Base-by-base conservation (phyloP, 305 asterid genomes). In the Salvia sclarea region DNA sequence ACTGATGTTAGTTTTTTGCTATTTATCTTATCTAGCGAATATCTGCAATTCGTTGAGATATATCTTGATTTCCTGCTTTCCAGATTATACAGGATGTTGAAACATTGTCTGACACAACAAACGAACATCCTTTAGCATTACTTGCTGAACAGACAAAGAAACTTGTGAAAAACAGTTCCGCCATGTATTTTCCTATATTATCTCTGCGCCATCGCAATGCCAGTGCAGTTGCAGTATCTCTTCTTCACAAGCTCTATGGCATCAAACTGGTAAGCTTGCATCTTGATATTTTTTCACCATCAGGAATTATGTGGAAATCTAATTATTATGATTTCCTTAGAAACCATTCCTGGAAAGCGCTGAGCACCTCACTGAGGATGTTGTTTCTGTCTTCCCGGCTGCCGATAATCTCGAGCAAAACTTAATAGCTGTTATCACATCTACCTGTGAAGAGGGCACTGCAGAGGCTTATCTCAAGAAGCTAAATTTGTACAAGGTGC, bases 361-460 rank as follows among this genome's bases (percentile, higher is more conserved):
- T 65, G 99, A 94, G 76, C 98, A 94, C 83, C 96, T 94, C 53
- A 91, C 94, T 28, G 99, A 94, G 85, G 98, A 94, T 81, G 92
- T 79, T 73, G 95, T 86, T 38, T 86, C 96, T 63, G 98, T 94
- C 76, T 81, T 94, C 74, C 98, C 97, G 24, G 89, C 95, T 76
- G 98, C 99, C 79, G 88, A 94, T 75, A 78, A 80, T 88, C 92
- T 91, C 69, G 98, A 94, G 82, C 87, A 86, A 69, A 84, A 75
- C 77, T 75, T 91, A 64, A 74, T 85, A 66, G 83, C 82, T 74
- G 83, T 83, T 70, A 85, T 94, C 73, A 75, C 70, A 64, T 86
- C 95, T 61, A 75, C 86, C 61, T 87, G 93, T 81, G 85, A 82
- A 78, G 98, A 86, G 77, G 98, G 95, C 66, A 69, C 84, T 75